Evolutionary conservation across 2,329 filamentous ascomycete genomes (phyloP).

Genomic region (Eutypella sp.): DNA sequence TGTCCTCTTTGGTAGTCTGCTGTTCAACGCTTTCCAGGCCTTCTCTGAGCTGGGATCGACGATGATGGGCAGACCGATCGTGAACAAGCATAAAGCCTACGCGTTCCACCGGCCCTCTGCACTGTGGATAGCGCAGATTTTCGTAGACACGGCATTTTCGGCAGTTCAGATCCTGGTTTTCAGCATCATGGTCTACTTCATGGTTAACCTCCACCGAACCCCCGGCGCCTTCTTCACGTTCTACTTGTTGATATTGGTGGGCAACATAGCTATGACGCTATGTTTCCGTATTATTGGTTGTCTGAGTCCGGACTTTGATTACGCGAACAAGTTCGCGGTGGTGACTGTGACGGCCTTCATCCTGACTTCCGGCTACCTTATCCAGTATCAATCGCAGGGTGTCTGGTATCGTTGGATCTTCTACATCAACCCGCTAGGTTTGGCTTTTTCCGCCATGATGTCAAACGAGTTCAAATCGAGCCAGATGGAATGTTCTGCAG

Average conservation of each 20-base stretch:
- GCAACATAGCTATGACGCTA: slow-evolving; percentile 68
- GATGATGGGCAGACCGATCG: slow-evolving; percentile 70
- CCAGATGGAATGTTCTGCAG: slow-evolving; percentile 61
- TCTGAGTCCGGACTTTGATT: slow-evolving; percentile 75
- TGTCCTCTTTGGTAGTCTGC: slow-evolving; percentile 71
- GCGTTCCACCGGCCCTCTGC: slow-evolving; percentile 79
- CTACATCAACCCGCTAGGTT: slow-evolving; percentile 69
- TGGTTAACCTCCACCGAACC: slow-evolving; percentile 64
- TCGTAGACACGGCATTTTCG: slow-evolving; percentile 71
- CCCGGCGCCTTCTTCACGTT: slow-evolving; percentile 76
- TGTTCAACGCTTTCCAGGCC: slow-evolving; percentile 86
- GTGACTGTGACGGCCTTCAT: slow-evolving; percentile 78
- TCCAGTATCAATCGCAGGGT: slow-evolving; percentile 70
- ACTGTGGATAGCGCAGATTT: slow-evolving; percentile 77
- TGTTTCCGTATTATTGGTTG: slow-evolving; percentile 74
- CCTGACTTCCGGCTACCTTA: slow-evolving; percentile 76
- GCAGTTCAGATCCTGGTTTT: slow-evolving; percentile 68
- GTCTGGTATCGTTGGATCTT: slow-evolving; percentile 78
- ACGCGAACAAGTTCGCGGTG: slow-evolving; percentile 77
- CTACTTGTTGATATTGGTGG: slow-evolving; percentile 63
- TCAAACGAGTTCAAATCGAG: slow-evolving; percentile 76
- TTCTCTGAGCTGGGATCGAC: slow-evolving; percentile 72
- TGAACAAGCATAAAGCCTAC: slow-evolving; percentile 81
- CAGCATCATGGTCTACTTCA: slow-evolving; percentile 73
- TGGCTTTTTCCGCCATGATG: slow-evolving; percentile 76